phyloP scores from a whole-genome alignment of 768 basidiomycete species.

The Lepiota brunneoincarnata region DNA sequence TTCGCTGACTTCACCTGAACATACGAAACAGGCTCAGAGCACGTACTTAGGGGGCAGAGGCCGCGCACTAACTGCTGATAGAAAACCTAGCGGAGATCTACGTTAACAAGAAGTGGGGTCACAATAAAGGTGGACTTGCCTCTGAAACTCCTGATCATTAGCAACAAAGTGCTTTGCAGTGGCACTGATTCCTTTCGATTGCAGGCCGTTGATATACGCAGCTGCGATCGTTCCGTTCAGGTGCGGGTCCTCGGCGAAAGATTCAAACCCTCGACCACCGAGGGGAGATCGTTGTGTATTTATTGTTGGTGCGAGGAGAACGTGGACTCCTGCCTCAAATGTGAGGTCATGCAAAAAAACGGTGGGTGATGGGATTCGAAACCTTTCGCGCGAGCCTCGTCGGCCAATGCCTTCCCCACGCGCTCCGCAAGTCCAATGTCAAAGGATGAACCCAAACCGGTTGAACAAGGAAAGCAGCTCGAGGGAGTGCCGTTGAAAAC shows the following conservation, averaged over 20 bases:
- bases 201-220: constrained; percentile 61
- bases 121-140: constrained; percentile 21
- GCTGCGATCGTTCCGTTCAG: constrained; percentile 55
- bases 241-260: constrained; percentile 61
- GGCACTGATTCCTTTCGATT: constrained; percentile 53
- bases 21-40: not conserved
- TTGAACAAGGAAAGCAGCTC: constrained; percentile 57
- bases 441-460: constrained; percentile 55
- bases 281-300: constrained; percentile 63
- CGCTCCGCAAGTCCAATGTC: constrained; percentile 44
- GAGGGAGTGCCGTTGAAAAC: constrained; percentile 57
- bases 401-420: constrained; percentile 50
- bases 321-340: constrained; percentile 31
- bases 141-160: constrained; percentile 63
- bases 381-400: constrained; percentile 52
- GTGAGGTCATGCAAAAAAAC: not conserved
- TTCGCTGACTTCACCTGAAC: constrained; percentile 46
- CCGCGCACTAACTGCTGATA: constrained; percentile 36
- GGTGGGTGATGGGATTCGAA: not conserved
- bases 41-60: not conserved
- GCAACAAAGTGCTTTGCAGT: constrained; percentile 65
- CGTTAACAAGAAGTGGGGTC: not conserved
- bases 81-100: constrained; percentile 30
- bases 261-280: constrained; percentile 58
- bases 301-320: constrained; percentile 61